phyloP scores from a whole-genome alignment of 495 filamentous ascomycete genomes.

The Zalerion maritima region DNA sequence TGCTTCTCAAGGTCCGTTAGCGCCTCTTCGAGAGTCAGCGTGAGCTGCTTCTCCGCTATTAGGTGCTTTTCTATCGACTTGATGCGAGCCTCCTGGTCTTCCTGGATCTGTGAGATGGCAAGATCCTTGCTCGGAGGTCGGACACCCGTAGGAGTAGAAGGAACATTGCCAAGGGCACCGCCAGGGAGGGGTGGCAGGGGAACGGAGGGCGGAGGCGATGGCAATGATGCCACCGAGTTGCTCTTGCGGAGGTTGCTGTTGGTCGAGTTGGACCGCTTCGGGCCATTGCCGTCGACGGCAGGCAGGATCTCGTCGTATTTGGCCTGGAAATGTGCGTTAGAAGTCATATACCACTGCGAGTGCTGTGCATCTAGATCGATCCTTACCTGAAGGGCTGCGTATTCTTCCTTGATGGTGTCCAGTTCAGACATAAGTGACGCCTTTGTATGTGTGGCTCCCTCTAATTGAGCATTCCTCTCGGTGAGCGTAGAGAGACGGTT shows the following conservation, averaged over 20 bases:
- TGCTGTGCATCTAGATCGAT: conserved; percentile 4
- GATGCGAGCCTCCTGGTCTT: conserved; percentile 90
- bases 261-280: conserved; percentile 64
- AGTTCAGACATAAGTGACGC: conserved; percentile 36
- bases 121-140: conserved; percentile 76
- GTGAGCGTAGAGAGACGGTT: conserved; percentile 56
- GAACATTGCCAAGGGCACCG: conserved; percentile 37
- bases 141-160: conserved; percentile 31
- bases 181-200: conserved; percentile 84
- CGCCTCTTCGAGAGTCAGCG: conserved; percentile 85
- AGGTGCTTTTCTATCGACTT: conserved; percentile 94
- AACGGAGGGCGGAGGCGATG: conserved; percentile 79
- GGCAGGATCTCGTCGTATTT: conserved; percentile 40
- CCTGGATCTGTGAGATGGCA: conserved; percentile 55
- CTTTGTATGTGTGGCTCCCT: conserved; percentile 39
- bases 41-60: conserved; percentile 90
- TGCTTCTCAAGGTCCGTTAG: conserved; percentile 83
- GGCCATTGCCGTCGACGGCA: conserved; percentile 19
- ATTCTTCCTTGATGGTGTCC: conserved; percentile 46
- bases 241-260: conserved; percentile 67
- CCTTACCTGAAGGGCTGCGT: conserved; percentile 51
- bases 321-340: conserved; percentile 32
- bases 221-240: conserved; percentile 64
- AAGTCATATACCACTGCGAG: conserved; percentile 1
- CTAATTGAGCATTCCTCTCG: conserved; percentile 48